These are phyloP conservation scores for Tephrocybe sp. DNA, from an alignment of 768 basidiomycete genomes.

Conservation along the genomic window DNA sequence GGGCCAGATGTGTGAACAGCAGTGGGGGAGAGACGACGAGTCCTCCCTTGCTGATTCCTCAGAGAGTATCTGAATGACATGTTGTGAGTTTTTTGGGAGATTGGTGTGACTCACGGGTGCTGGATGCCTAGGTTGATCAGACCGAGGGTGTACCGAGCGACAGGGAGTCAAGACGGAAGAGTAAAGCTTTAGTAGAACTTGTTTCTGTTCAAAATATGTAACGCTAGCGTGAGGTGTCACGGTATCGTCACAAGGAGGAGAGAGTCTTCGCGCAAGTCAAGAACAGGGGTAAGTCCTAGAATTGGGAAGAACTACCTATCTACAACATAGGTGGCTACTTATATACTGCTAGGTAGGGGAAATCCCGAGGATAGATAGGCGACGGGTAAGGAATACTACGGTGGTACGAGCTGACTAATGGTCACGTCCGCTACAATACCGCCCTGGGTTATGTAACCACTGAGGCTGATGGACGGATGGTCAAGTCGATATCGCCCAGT, in stretches of 20 bases:
- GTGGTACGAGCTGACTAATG: too few relatives aligned
- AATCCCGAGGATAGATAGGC: too few relatives aligned
- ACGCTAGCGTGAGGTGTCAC: background rate
- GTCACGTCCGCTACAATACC: too few relatives aligned
- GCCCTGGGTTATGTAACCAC: constrained; percentile 14
- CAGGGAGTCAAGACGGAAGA: background rate
- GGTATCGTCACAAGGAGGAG: background rate
- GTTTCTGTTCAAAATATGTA: background rate
- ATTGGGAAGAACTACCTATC: background rate
- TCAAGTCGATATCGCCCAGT: constrained; percentile 11
- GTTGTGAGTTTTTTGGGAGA: background rate
- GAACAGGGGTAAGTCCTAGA: too few relatives aligned
- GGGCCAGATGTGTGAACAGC: background rate
- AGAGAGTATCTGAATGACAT: background rate
- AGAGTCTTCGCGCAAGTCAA: background rate
- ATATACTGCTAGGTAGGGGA: too few relatives aligned
- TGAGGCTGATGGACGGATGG: constrained; percentile 10
- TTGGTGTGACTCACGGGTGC: background rate
- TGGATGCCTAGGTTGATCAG: background rate
- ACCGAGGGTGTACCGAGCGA: background rate
- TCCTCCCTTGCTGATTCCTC: background rate
- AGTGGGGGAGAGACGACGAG: background rate
- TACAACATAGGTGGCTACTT: background rate
- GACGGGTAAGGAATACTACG: too few relatives aligned
- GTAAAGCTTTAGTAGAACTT: background rate